These are phyloP conservation scores for Wakefieldia striispora DNA, from an alignment of 768 basidiomycete species.

Conservation along the genomic window DNA sequence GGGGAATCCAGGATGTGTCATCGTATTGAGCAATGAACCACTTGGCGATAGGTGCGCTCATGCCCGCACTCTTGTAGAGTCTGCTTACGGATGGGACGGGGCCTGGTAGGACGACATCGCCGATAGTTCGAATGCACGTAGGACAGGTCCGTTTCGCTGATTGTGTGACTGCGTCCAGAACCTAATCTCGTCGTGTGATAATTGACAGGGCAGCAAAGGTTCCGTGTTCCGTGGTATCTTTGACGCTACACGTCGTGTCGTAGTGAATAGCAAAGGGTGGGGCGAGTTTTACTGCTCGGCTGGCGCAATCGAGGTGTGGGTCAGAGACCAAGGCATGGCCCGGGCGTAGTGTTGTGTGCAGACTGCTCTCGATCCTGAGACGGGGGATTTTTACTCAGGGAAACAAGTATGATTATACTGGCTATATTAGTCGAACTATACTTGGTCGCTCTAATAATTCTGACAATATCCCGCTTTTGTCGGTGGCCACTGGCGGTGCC, in stretches of 20 bases:
- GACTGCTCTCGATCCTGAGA: too few species aligned
- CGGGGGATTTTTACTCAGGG: too few species aligned
- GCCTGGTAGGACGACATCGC: conserved; percentile 21
- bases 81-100: background rate
- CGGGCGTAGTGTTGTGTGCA: background rate
- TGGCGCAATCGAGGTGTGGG: conserved; percentile 62
- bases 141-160: conserved; percentile 46
- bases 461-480: too few species aligned
- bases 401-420: too few species aligned
- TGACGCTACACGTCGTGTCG: conserved; percentile 40
- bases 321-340: conserved; percentile 12
- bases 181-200: conserved; percentile 2
- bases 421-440: too few species aligned
- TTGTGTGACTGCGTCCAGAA: background rate
- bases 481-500: too few species aligned
- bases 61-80: background rate
- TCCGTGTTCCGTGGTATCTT: conserved; percentile 49
- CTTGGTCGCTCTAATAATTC: too few species aligned
- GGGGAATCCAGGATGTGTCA: conserved; percentile 69
- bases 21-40: conserved; percentile 61
- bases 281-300: conserved; percentile 60
- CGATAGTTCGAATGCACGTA: conserved; percentile 58
- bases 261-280: conserved; percentile 58
- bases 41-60: conserved; percentile 14
- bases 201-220: conserved; percentile 27